Evolutionary conservation across 306 rosid species (phyloP), one percentile per base, ranked within the genome.

Genomic region (Delonix regia): DNA sequence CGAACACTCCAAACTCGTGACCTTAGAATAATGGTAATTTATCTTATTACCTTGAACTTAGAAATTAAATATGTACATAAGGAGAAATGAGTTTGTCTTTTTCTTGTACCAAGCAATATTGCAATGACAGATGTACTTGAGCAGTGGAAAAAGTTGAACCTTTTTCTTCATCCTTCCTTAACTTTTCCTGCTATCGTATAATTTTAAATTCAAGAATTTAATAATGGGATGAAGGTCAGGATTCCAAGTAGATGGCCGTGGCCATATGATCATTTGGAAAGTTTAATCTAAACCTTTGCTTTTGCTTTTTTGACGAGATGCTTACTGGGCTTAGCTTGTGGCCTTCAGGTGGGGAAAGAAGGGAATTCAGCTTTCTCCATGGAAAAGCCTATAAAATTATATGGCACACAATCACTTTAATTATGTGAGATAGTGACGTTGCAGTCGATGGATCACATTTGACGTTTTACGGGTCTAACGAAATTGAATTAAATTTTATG

Each of bases 391-490:
- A 49, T 36, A 34, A 34, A 73, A 63, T 49, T 56, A 73, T 65
- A 57, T 44, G 64, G 41, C 69, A 76, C 74, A 41, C 82, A 65
- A 69, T 44, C 33, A 10, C 71, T 75, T 82, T 71, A 59, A 73
- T 76, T 72, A 53, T 73, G 81, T 80, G 80, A 76, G 28, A 76
- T 15, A 53, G 73, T 59, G 77, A 82, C 64, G 38, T 6, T 6
- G 14, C 24, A 33, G 33, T 53, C 24, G 33, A 56, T 24, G 9
- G 18, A 16, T 56, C 33, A 55, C 4, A 30, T 30, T 30, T 30
- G 33, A 30, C 2, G 4, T 30, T 1, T 30, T 30, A 30, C 33
- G 33, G n/a, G n/a, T n/a, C n/a, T n/a, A n/a, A n/a, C n/a, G n/a
- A n/a, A n/a, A n/a, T n/a, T n/a, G n/a, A n/a, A n/a, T n/a, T n/a